Percentiles rank a stretch among this genome's conserved stretches.
phyloP scores from a whole-genome alignment of 2,329 filamentous ascomycete genomes.

The Aspergillus sp. region DNA sequence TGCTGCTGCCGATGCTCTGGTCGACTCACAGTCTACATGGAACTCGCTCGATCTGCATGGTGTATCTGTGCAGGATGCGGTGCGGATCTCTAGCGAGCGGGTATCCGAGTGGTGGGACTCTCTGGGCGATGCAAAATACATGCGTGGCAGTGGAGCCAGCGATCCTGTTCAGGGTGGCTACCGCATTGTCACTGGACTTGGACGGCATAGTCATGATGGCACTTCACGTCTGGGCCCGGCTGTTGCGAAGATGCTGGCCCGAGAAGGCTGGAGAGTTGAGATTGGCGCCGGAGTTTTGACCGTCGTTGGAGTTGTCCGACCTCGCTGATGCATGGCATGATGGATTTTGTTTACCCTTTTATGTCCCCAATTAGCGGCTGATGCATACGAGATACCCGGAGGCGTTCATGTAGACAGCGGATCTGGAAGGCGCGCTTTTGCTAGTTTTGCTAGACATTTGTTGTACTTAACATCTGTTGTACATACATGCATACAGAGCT shows the following conservation, averaged over 20 bases:
- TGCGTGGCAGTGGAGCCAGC: slow-evolving; percentile 37
- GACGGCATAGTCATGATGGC: slow-evolving; percentile 75
- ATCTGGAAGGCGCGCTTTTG: neutral
- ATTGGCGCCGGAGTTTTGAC: slow-evolving; percentile 69
- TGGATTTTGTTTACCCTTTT: neutral
- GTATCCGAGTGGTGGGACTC: slow-evolving; percentile 75
- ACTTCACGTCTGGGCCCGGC: slow-evolving; percentile 74
- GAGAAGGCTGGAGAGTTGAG: slow-evolving; percentile 82
- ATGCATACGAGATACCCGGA: slow-evolving; percentile 21
- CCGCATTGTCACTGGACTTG: slow-evolving; percentile 77
- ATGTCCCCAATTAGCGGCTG: neutral
- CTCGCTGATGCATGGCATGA: slow-evolving; percentile 19
- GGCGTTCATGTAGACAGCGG: neutral
- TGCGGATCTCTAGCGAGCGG: slow-evolving; percentile 70
- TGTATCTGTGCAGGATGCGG: slow-evolving; percentile 75
- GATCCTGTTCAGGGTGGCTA: slow-evolving; percentile 58
- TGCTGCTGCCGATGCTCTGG: slow-evolving; percentile 69
- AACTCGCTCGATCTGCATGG: slow-evolving; percentile 77
- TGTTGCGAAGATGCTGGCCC: slow-evolving; percentile 72
- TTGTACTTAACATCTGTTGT: neutral
- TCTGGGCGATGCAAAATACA: slow-evolving; percentile 65
- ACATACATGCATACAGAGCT: neutral
- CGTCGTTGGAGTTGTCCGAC: slow-evolving; percentile 60
- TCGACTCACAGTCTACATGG: slow-evolving; percentile 64
- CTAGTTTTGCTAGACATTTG: neutral